Evolutionary conservation across 257 asterid genomes (phyloP).

Genomic region (Solanum sejunctum): DNA sequence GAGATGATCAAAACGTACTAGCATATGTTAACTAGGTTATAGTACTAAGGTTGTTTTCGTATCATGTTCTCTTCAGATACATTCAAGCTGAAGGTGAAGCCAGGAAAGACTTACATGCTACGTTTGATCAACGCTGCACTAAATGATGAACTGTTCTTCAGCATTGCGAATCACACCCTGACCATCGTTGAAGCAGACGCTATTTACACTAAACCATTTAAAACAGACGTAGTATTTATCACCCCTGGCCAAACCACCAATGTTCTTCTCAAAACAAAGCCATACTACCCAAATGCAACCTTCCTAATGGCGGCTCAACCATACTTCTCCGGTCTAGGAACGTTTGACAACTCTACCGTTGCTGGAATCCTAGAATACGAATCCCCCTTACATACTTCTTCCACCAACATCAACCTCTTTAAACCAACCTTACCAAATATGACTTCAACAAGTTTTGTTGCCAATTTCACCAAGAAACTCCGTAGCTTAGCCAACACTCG

Average conservation of each 20-base stretch:
- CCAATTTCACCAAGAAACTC: conserved; percentile 38
- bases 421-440: conserved; percentile 40
- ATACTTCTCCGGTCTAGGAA: conserved; percentile 48
- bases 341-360: conserved; percentile 55
- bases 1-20: background rate
- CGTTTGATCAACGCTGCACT: conserved; percentile 65
- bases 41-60: background rate
- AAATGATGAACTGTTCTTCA: conserved; percentile 55
- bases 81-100: conserved; percentile 40
- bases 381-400: conserved; percentile 1
- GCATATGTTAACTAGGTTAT: background rate
- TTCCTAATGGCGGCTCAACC: conserved; percentile 59
- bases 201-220: conserved; percentile 42
- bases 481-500: conserved; percentile 42
- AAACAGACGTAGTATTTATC: conserved; percentile 25
- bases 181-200: conserved; percentile 61
- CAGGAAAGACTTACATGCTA: conserved; percentile 56
- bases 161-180: conserved; percentile 54
- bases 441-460: conserved; percentile 23
- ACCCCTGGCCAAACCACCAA: conserved; percentile 66
- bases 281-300: conserved; percentile 31
- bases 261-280: conserved; percentile 45
- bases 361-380: conserved; percentile 52
- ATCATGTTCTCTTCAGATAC: conserved; percentile 24
- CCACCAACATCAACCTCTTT: background rate